phyloP scores from a whole-genome alignment of 73 alveolate genomes.

The Uronychia setigera region DNA sequence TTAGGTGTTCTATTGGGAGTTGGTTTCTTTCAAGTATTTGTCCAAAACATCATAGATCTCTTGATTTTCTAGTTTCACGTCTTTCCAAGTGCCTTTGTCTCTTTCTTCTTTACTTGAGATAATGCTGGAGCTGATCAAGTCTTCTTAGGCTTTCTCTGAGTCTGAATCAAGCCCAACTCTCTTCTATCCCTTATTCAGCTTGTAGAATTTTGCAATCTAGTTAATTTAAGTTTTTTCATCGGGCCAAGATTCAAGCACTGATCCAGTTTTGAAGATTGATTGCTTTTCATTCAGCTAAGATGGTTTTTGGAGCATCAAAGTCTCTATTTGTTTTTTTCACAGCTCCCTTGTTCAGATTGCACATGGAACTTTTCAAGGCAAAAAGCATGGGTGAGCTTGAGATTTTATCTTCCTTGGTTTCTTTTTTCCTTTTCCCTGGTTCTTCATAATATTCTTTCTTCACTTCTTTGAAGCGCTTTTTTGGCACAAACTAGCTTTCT shows the following conservation, averaged over 20 bases:
- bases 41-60: too few relatives aligned
- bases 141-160: too few relatives aligned
- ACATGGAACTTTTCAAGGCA: not conserved
- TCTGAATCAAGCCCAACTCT: too few relatives aligned
- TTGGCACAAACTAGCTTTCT: not conserved
- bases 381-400: not conserved
- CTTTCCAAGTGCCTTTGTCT: not conserved
- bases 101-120: not conserved
- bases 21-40: not conserved
- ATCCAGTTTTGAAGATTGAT: not conserved
- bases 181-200: not conserved
- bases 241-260: not conserved
- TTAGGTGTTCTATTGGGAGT: not conserved
- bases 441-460: too few relatives aligned
- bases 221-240: not conserved
- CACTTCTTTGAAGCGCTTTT: too few relatives aligned
- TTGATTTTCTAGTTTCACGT: not conserved
- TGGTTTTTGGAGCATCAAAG: not conserved
- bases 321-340: not conserved
- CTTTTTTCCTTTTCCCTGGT: too few relatives aligned
- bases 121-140: too few relatives aligned
- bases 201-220: not conserved
- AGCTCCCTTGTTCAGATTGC: not conserved
- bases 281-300: not conserved
- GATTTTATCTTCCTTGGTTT: too few relatives aligned